A percentile compares a stretch with the other conserved stretches of the same genome.
These are phyloP conservation scores for Yarrowia osloensis DNA, from an alignment of 805 yeast species.

Conservation along the genomic window DNA sequence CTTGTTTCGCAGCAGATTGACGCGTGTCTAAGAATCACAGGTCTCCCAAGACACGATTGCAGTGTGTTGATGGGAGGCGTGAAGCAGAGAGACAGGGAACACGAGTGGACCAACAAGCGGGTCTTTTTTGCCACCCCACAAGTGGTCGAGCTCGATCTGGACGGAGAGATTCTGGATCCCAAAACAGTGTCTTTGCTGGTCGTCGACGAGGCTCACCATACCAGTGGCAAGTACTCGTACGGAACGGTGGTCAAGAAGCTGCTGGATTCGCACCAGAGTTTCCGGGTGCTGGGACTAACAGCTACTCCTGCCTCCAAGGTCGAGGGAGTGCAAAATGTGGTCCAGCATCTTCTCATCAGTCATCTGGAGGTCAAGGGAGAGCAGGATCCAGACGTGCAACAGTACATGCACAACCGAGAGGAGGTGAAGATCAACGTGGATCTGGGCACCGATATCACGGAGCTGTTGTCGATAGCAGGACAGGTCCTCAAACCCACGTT, in stretches of 20 bases:
- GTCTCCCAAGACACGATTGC: slow-evolving; percentile 72
- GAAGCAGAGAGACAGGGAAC: slow-evolving; percentile 53
- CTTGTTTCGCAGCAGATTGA: slow-evolving; percentile 94
- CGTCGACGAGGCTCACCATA: slow-evolving; percentile 94
- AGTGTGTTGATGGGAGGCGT: slow-evolving; percentile 69
- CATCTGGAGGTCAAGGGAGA: slow-evolving; percentile 85
- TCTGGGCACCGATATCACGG: slow-evolving; percentile 55
- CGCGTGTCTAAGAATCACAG: slow-evolving; percentile 86
- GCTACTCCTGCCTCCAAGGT: slow-evolving; percentile 94
- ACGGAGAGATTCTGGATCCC: slow-evolving; percentile 74
- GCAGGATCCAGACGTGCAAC: slow-evolving; percentile 72
- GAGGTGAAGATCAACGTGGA: slow-evolving; percentile 62
- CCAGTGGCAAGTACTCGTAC: slow-evolving; percentile 88
- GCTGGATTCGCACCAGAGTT: slow-evolving; percentile 62
- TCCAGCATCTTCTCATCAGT: slow-evolving; percentile 71
- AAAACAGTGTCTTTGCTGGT: slow-evolving; percentile 72
- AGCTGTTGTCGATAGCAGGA: slow-evolving; percentile 57
- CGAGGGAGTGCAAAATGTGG: slow-evolving; percentile 84
- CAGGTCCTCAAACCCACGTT: slow-evolving; percentile 68
- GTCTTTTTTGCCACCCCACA: slow-evolving; percentile 96
- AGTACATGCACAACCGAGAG: slow-evolving; percentile 70
- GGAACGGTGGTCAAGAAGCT: slow-evolving; percentile 74
- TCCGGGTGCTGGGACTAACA: slow-evolving; percentile 80
- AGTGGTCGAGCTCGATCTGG: slow-evolving; percentile 87
- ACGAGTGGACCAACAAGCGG: slow-evolving; percentile 73